A percentile compares a stretch with the other conserved stretches of the same genome.
These are phyloP conservation scores for Chlorella sp. DNA, from an alignment of 139 green algal genomes.

Conservation along the genomic window DNA sequence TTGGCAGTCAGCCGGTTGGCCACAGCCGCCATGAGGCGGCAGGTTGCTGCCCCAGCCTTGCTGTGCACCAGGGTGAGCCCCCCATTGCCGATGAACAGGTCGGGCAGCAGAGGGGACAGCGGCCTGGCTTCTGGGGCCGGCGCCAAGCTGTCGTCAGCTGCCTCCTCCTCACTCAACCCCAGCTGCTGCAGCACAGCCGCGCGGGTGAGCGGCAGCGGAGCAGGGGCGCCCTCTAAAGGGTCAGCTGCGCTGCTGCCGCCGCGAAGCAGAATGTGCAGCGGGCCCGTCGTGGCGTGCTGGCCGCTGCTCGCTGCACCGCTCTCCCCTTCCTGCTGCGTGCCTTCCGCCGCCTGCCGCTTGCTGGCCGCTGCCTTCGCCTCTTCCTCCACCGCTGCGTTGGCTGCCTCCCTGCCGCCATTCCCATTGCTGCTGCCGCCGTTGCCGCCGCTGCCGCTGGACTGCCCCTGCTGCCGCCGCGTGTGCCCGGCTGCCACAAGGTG, in stretches of 20 bases:
- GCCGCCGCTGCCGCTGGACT: not conserved
- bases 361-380: too few species aligned
- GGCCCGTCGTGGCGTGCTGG: not conserved
- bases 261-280: constrained; percentile 18
- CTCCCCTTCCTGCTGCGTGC: too few species aligned
- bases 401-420: too few species aligned
- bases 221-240: not conserved
- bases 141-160: not conserved
- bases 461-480: not conserved
- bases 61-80: not conserved
- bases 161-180: not conserved
- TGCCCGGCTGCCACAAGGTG: not conserved
- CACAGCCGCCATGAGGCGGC: constrained; percentile 8
- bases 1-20: constrained; percentile 32
- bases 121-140: not conserved
- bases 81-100: constrained; percentile 25
- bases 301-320: not conserved
- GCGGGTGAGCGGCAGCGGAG: not conserved
- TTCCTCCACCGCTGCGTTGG: too few species aligned
- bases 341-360: too few species aligned
- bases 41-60: not conserved
- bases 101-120: constrained; percentile 19
- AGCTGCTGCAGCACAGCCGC: not conserved
- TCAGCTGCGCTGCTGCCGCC: not conserved
- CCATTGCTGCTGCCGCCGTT: not conserved